Evolutionary conservation across 495 filamentous ascomycete species (phyloP).

Genomic region (Hypoxylon perforatum): DNA sequence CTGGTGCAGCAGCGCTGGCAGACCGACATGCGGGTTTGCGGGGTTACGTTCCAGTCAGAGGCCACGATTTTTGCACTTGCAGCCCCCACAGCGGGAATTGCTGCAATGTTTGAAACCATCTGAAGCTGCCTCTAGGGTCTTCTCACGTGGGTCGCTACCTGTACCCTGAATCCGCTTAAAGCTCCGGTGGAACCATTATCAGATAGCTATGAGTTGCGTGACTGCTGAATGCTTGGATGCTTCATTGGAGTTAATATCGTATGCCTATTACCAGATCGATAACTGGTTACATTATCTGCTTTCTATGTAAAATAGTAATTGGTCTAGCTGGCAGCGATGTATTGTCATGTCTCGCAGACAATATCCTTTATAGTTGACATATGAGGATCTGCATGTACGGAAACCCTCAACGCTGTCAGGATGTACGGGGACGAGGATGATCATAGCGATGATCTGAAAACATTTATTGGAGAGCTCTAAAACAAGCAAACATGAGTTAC

Average conservation of each 20-base stretch:
- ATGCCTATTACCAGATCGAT: no score
- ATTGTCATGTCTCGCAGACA: neutral
- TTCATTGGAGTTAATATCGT: neutral
- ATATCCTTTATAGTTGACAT: neutral
- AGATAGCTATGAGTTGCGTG: neutral
- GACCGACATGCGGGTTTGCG: slow-evolving; percentile 21
- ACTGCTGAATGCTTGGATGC: neutral
- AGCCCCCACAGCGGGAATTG: slow-evolving; percentile 30
- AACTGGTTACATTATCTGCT: no score
- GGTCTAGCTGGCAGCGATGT: neutral
- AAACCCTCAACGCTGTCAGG: neutral
- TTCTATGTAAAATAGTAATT: no score
- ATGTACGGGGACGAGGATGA: neutral
- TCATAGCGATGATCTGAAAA: slow-evolving; percentile 2
- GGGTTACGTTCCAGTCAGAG: slow-evolving; percentile 7
- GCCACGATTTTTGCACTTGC: slow-evolving; percentile 1
- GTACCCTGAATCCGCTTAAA: neutral
- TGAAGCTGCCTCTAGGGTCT: slow-evolving; percentile 11
- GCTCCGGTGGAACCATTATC: neutral
- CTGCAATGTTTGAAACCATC: slow-evolving; percentile 13
- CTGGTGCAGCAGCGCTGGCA: neutral
- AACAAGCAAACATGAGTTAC: slow-evolving; percentile 4
- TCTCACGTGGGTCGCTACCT: slow-evolving; percentile 15
- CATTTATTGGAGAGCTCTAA: slow-evolving; percentile 4
- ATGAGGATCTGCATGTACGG: neutral